Evolutionary conservation across 768 basidiomycete genomes (phyloP), one percentile per base, ranked within the genome.

Genomic region (Thelephora ganbajun): DNA sequence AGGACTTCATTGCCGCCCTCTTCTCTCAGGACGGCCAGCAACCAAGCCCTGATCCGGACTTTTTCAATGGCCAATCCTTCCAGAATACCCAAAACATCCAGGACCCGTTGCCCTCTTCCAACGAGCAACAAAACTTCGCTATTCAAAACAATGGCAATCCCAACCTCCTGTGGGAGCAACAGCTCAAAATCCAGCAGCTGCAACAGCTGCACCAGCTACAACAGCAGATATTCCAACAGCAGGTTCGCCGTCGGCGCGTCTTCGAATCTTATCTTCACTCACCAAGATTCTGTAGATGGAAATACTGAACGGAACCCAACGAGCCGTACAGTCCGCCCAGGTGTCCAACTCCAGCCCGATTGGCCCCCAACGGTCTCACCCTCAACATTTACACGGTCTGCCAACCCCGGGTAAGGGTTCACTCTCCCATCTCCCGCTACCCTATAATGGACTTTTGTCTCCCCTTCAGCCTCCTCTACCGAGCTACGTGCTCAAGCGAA

Each of bases 161-260:
- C 5, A 73, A 79, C 42, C 59, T 76, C 51, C 62, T 83, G 34
- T 62, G 82, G 36, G 81, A 85, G 57, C 83, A 87, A 55, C 84
- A 88, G 60, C 75, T 85, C 66, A 83, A 81, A 60, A 69, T 89
- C 41, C 73, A 74, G 1, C 83, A 85, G 60, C 67, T 90, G 2
- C 87, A 83, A 51, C 79, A 83, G 59, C 67, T 84, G 7, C 83
- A 83, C 57, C 79, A 84, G 59, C 67, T 82, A 11, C 85, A 92
- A 58, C 80, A 80, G 49, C 83, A 88, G 68, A 84, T 89, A 50
- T 85, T 90, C 50, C 88, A 91, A 57, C 88, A 91, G 59, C 89
- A 91, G 79, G 89, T 83, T 48, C 51, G 75, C 35, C 11, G n/a
- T 34, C 35, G 5, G 37, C 20, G 13, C 23, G n/a, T 26, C n/a